Base-by-base conservation (phyloP, 306 rosid species). In the Acacia confusa region DNA sequence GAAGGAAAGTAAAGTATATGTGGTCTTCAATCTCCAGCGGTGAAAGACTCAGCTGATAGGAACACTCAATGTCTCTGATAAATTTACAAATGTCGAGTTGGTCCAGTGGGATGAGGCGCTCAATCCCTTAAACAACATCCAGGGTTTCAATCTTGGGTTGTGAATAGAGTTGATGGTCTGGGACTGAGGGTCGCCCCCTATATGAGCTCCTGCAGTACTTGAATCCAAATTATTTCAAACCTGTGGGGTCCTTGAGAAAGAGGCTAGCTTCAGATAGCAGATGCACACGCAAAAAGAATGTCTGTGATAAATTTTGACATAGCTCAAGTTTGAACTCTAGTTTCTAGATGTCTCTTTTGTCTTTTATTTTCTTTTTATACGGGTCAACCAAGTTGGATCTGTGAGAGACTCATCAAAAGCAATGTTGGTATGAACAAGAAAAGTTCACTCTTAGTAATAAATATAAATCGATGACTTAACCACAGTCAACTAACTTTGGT, bases 371-470 rank as follows among this genome's bases (percentile, higher is more conserved):
- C 72, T 20, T n/a, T 24, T 47, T 12, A 11, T 57, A 30, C 3
- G 78, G 80, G 85, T 78, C 86, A 80, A 75, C 55, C 55, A 16
- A 50, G n/a, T 16, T 50, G 55, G 8, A 50, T 50, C 16, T 50
- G 22, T 16, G 22, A 50, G 55, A 50, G 55, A 3, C 8, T 50
- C 55, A 50, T 50, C 58, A 52, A 52, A 52, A 15, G 24, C 55
- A 50, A 19, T 53, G 4, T 7, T 53, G 11, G 10, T 7, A 53
- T 53, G 25, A 53, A 53, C 61, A n/a, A n/a, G 61, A 53, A 8
- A 36, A 20, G 0, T 7, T 53, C 61, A 53, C 24, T 53, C 27
- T 6, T 20, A 2, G 3, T 53, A 20, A 53, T 19, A 20, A 53
- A 53, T 53, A 53, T 20, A 24, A 53, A 53, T 11, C n/a, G 27